These are phyloP conservation scores for Alectoria sarmentosa DNA, from an alignment of 495 filamentous ascomycete species.

Conservation along the genomic window DNA sequence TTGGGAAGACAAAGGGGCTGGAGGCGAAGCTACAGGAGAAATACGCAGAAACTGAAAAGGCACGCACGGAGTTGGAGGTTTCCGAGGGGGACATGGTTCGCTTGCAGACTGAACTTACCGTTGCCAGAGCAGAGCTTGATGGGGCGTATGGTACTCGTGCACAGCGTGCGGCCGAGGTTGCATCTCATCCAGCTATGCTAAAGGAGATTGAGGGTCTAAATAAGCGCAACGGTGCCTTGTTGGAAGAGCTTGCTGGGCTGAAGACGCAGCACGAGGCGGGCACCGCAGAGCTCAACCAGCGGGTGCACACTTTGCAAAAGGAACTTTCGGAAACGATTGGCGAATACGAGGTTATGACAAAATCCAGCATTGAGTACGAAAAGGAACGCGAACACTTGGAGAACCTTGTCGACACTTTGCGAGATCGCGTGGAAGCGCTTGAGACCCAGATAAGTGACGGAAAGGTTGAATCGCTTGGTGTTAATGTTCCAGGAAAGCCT, in stretches of 20 bases:
- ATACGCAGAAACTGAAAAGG: conserved; percentile 45
- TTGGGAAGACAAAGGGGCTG: neutral
- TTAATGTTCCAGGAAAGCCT: conserved; percentile 45
- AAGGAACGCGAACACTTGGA: conserved; percentile 77
- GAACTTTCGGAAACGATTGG: conserved; percentile 76
- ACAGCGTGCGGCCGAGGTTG: conserved; percentile 69
- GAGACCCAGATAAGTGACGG: conserved; percentile 67
- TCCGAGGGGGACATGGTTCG: conserved; percentile 78
- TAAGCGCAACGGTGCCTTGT: conserved; percentile 49
- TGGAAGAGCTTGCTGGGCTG: conserved; percentile 50
- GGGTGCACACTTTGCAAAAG: conserved; percentile 57
- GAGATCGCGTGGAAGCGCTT: conserved; percentile 61
- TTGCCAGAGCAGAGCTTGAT: conserved; percentile 91
- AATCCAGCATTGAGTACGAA: conserved; percentile 78
- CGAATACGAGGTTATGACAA: conserved; percentile 84
- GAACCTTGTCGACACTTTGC: conserved; percentile 56
- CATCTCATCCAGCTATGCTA: conserved; percentile 57
- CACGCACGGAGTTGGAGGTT: conserved; percentile 56
- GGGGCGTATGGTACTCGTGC: conserved; percentile 75
- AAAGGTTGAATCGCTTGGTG: conserved; percentile 61
- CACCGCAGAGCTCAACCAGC: conserved; percentile 45
- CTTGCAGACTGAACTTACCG: conserved; percentile 82
- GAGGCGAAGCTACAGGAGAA: conserved; percentile 29
- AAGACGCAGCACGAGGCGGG: conserved; percentile 38
- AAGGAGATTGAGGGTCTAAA: conserved; percentile 60